These are phyloP conservation scores for Kentomonas sorsogonicus DNA, from an alignment of 208 protist genomes.

Conservation along the genomic window DNA sequence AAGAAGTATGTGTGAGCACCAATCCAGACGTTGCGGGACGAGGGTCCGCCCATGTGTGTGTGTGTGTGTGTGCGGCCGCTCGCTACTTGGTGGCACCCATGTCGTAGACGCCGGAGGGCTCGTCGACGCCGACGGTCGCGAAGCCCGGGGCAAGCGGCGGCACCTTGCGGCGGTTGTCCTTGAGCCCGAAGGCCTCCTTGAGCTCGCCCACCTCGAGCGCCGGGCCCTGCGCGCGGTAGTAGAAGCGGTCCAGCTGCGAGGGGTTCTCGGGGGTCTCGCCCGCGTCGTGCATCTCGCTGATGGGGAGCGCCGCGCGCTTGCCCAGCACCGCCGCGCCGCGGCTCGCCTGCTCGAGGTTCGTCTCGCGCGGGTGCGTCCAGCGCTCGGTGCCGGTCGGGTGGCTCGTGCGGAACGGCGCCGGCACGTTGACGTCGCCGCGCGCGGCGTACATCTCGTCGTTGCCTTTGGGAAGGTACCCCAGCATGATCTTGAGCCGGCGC, in stretches of 20 bases:
- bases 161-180: conserved; percentile 60
- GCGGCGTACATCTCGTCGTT: conserved; percentile 83
- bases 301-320: conserved; percentile 71
- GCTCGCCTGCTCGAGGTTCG: conserved; percentile 80
- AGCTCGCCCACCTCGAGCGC: conserved; percentile 81
- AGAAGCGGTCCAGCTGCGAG: conserved; percentile 77
- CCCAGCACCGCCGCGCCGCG: conserved; percentile 71
- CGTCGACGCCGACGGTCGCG: conserved; percentile 58
- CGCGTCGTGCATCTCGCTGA: conserved; percentile 86
- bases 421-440: conserved; percentile 78
- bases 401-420: conserved; percentile 73
- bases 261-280: conserved; percentile 76
- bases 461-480: conserved; percentile 82
- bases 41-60: no score
- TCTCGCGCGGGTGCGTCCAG: conserved; percentile 71
- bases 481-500: conserved; percentile 83
- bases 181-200: conserved; percentile 85
- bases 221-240: conserved; percentile 70
- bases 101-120: no score
- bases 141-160: conserved; percentile 57
- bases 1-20: no score
- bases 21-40: no score
- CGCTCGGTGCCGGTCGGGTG: conserved; percentile 65
- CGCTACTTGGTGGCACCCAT: no score
- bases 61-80: no score